phyloP scores from a whole-genome alignment of 78 protist genomes.

The Dictyostelium intermedium region DNA sequence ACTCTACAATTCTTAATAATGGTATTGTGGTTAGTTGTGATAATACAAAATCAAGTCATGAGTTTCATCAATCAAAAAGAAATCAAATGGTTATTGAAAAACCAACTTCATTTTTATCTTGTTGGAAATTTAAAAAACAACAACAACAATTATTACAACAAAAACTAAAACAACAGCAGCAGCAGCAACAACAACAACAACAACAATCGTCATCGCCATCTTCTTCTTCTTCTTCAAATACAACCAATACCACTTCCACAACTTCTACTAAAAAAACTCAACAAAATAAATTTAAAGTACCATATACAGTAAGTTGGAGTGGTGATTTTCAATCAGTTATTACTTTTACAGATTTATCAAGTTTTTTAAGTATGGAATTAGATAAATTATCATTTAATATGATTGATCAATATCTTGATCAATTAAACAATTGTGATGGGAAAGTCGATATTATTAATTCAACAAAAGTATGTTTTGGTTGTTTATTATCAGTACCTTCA shows the following conservation, averaged over 20 bases:
- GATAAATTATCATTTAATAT: not conserved
- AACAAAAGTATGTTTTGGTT: not conserved
- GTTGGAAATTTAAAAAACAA: not conserved
- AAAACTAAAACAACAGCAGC: not conserved
- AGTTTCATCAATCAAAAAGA: not conserved
- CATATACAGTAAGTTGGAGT: not conserved
- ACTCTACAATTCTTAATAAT: not conserved
- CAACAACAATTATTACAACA: not conserved
- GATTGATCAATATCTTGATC: not conserved
- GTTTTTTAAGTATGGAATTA: not conserved
- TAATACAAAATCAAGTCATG: not conserved
- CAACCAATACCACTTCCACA: too few species aligned
- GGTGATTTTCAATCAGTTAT: slow-evolving; percentile 3
- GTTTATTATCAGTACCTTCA: not conserved
- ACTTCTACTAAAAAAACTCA: not conserved
- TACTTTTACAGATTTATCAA: not conserved
- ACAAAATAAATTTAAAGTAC: not conserved
- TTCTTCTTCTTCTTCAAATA: not conserved
- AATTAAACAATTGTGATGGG: not conserved
- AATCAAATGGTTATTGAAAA: not conserved
- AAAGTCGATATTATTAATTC: not conserved
- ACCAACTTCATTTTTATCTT: not conserved
- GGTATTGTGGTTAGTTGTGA: not conserved
- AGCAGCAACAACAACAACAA: too few species aligned
- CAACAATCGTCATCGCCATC: not conserved